Evolutionary conservation across 1,284 basidiomycete genomes (phyloP).

Genomic region (Porodaedalea pini): DNA sequence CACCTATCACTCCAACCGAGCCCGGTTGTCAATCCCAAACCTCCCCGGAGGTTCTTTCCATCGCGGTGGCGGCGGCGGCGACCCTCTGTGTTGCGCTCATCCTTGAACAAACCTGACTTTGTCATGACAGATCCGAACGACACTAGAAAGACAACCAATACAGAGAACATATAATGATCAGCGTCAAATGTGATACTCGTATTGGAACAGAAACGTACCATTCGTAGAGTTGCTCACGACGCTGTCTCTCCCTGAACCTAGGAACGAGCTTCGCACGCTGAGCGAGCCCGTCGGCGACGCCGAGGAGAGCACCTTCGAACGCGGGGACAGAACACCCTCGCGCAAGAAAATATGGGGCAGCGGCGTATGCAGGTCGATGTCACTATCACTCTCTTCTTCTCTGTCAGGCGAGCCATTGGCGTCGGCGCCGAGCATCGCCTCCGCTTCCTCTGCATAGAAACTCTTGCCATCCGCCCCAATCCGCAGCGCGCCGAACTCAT

Average conservation of each 20-base stretch:
- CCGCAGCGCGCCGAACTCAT: constrained; percentile 11
- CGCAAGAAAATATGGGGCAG: constrained; percentile 74
- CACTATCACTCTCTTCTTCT: constrained; percentile 57
- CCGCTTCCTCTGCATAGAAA: neutral
- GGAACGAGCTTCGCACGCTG: neutral
- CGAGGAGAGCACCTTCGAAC: constrained; percentile 60
- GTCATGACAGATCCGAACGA: constrained; percentile 40
- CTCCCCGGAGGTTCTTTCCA: constrained; percentile 60
- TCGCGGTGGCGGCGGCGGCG: constrained; percentile 68
- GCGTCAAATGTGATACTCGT: constrained; percentile 25
- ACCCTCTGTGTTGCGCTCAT: constrained; percentile 60
- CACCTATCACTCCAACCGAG: constrained; percentile 76
- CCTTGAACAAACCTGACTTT: constrained; percentile 54
- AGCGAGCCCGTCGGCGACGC: constrained; percentile 25
- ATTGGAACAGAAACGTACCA: constrained; percentile 7
- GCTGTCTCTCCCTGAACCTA: constrained; percentile 7
- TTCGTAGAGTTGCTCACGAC: constrained; percentile 13
- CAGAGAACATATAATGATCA: constrained; percentile 34
- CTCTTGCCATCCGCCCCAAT: neutral
- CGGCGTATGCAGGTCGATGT: constrained; percentile 73
- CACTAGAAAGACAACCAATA: neutral
- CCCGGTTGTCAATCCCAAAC: constrained; percentile 76
- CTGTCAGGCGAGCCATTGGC: constrained; percentile 26
- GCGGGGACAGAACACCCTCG: constrained; percentile 69
- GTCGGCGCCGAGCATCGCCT: constrained; percentile 21